phyloP scores from a whole-genome alignment of 805 yeast genomes.

The Candida arabinofermentans region DNA sequence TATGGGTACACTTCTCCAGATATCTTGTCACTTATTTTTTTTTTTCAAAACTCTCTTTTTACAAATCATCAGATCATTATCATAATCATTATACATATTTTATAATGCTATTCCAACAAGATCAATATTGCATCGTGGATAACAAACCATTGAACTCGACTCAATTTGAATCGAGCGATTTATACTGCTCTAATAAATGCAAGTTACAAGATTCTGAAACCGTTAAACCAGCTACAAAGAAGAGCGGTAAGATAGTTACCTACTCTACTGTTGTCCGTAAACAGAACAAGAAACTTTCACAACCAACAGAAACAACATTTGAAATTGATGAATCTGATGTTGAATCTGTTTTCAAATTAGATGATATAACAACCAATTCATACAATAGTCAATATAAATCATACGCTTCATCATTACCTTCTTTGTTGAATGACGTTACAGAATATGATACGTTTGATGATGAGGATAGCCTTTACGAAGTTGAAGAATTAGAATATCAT shows the following conservation, averaged over 20 bases:
- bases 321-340: conserved; percentile 12
- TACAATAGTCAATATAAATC: conserved; percentile 16
- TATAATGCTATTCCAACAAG: conserved; percentile 18
- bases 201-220: conserved; percentile 13
- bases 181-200: conserved; percentile 23
- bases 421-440: conserved; percentile 16
- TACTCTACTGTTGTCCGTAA: conserved; percentile 13
- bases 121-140: conserved; percentile 23
- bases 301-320: neutral
- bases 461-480: conserved; percentile 5
- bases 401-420: conserved; percentile 19
- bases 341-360: conserved; percentile 15
- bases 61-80: neutral
- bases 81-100: neutral
- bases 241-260: conserved; percentile 12
- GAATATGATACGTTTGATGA: conserved; percentile 11
- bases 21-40: neutral
- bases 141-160: conserved; percentile 12
- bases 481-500: conserved; percentile 3
- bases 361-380: conserved; percentile 19
- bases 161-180: conserved; percentile 1
- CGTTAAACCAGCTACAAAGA: conserved; percentile 1
- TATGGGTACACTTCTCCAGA: neutral
- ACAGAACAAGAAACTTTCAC: neutral
- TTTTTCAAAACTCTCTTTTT: neutral